Evolutionary conservation across 805 yeast species (phyloP).

Genomic region (Pichia thaimueangensis): DNA sequence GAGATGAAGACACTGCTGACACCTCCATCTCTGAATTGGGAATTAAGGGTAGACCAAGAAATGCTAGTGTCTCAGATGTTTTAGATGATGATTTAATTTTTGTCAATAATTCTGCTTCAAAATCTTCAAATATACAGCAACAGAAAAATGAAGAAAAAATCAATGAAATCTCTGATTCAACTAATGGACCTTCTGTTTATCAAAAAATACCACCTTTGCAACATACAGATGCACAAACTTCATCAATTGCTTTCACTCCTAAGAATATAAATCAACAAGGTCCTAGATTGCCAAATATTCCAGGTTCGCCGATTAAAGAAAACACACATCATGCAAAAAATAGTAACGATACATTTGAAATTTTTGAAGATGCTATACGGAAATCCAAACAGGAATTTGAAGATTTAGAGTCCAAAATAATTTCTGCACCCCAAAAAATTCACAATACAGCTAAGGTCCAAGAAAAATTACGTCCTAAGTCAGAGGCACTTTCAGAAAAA

Average conservation of each 20-base stretch:
- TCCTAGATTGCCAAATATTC: slow-evolving; percentile 43
- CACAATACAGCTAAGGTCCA: background rate
- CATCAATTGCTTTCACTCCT: slow-evolving; percentile 34
- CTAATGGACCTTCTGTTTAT: slow-evolving; percentile 26
- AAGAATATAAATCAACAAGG: slow-evolving; percentile 38
- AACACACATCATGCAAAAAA: slow-evolving; percentile 16
- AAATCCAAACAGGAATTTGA: slow-evolving; percentile 16
- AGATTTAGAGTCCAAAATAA: background rate
- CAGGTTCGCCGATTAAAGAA: slow-evolving; percentile 32
- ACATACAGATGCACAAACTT: slow-evolving; percentile 35
- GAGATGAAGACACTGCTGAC: slow-evolving; percentile 15
- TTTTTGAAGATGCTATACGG: slow-evolving; percentile 20
- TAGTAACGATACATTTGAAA: slow-evolving; percentile 21
- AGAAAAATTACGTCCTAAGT: background rate
- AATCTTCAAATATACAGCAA: background rate
- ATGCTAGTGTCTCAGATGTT: slow-evolving; percentile 10
- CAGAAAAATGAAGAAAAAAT: background rate
- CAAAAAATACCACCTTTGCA: slow-evolving; percentile 19
- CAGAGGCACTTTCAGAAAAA: no score
- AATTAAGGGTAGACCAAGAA: slow-evolving; percentile 2
- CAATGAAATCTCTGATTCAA: slow-evolving; percentile 15
- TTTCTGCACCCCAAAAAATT: background rate
- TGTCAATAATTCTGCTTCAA: slow-evolving; percentile 26
- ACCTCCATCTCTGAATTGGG: slow-evolving; percentile 19
- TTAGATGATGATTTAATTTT: slow-evolving; percentile 24